A percentile compares a stretch with the other conserved stretches of the same genome.
phyloP scores from a whole-genome alignment of 176 grass and related monocot genomes.

The Pontederia paniculata region DNA sequence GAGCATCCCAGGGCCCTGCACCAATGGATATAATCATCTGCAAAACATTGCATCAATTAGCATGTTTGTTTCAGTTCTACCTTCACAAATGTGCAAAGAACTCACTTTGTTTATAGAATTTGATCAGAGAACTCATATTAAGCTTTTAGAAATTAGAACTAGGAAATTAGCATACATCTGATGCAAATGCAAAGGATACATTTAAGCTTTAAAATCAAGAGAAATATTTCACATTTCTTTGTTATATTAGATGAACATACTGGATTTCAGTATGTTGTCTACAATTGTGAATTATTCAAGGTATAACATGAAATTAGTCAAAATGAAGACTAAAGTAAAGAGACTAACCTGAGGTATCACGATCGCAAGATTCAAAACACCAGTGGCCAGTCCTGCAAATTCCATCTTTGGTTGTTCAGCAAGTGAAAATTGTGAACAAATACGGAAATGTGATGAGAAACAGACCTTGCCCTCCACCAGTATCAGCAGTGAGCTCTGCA shows the following conservation, averaged over 20 bases:
- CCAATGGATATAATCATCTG: slow-evolving; percentile 88
- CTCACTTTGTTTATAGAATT: not conserved
- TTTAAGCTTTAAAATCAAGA: not conserved
- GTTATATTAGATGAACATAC: not conserved
- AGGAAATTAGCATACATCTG: too few relatives aligned
- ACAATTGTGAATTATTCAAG: not conserved
- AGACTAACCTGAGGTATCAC: slow-evolving; percentile 71
- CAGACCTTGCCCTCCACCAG: slow-evolving; percentile 92
- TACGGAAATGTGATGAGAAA: not conserved
- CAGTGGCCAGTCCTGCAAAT: slow-evolving; percentile 75
- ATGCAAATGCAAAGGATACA: not conserved
- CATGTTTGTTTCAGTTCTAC: not conserved
- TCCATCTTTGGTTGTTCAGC: not conserved
- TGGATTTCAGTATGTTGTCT: not conserved
- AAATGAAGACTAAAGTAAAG: too few relatives aligned
- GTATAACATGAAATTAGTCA: not conserved
- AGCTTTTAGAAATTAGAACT: too few relatives aligned
- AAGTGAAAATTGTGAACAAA: not conserved
- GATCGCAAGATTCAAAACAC: slow-evolving; percentile 91
- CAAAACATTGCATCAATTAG: slow-evolving; percentile 7
- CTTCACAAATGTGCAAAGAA: not conserved
- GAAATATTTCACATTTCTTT: not conserved
- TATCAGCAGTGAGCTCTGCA: slow-evolving; percentile 73
- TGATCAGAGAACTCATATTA: not conserved
- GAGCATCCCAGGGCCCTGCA: slow-evolving; percentile 87